phyloP scores from a whole-genome alignment of 805 yeast genomes.

The Metschnikowia henanensis region DNA sequence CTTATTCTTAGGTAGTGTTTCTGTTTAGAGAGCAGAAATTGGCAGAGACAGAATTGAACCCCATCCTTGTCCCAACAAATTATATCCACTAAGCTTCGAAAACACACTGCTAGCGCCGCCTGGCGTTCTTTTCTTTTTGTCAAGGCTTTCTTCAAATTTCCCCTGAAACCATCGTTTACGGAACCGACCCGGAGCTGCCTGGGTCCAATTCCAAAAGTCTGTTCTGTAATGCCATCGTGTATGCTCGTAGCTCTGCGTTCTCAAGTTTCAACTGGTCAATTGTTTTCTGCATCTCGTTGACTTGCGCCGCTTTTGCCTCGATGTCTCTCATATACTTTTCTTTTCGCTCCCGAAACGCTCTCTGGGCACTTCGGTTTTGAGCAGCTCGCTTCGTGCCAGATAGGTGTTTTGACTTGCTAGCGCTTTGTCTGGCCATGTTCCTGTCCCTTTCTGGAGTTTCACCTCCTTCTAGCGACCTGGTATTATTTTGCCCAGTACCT shows the following conservation, averaged over 20 bases:
- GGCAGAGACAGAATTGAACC: no score
- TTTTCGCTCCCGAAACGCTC: conserved; percentile 84
- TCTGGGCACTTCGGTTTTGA: conserved; percentile 89
- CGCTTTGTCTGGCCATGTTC: no score
- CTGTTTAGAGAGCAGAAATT: no score
- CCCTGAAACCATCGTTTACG: not conserved
- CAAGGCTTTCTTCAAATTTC: no score
- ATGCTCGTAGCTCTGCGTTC: conserved; percentile 69
- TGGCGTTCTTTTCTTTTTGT: no score
- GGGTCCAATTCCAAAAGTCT: conserved; percentile 51
- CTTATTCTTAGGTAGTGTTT: no score
- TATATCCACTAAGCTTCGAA: no score
- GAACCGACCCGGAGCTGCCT: not conserved
- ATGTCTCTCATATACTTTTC: conserved; percentile 80
- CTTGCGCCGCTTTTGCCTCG: conserved; percentile 67
- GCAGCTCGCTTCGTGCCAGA: conserved; percentile 81
- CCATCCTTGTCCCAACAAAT: no score
- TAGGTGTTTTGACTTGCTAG: conserved; percentile 23
- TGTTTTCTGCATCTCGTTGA: conserved; percentile 59
- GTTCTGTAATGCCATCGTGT: conserved; percentile 67
- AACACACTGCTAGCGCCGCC: no score
- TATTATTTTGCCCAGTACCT: no score
- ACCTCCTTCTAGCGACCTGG: no score
- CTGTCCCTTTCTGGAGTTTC: no score
- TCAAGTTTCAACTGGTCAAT: conserved; percentile 69